Evolutionary conservation across 1,284 basidiomycete genomes (phyloP), one percentile per base, ranked within the genome.

Genomic region (Trichosporon asahii): DNA sequence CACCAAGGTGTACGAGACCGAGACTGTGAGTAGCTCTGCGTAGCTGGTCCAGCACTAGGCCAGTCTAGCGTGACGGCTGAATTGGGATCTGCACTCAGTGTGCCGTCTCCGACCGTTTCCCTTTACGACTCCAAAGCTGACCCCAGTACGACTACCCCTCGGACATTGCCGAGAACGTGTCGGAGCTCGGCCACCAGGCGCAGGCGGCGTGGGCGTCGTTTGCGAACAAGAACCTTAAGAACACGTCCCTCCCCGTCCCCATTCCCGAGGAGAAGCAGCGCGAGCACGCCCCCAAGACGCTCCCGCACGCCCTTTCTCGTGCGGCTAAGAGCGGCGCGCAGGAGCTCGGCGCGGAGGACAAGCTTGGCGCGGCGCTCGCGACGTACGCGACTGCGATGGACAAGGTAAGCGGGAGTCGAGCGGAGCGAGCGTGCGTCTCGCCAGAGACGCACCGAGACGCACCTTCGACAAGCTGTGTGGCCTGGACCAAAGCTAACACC

Each of bases 231-330:
- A 91, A 97, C 87, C 86, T 97, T 84, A 91, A 96, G 85, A 92
- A 92, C 71, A 94, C 93, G 37, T 90, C 90, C 79, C 87, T 97
- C 31, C 94, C 94, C 68, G 87, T 89, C 15, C 91, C 94, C 14
- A 85, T 88, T 5, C 89, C 91, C 23, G 69, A 73, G 27, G 76
- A 74, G 29, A 70, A 68, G 66, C 49, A 68, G 64, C 33, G 33
- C 35, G 68, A 66, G 63, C 73, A 77, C 44, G 83, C 86, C 14
- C 93, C 93, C 86, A 98, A 98, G 88, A 99, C 96, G 2, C 90
- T 99, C 64, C 91, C 95, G 2, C 96, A 98, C 81, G 96, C 97
- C 0, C 88, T 98, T 68, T 88, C 89, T 27, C 90, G 96, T 64
- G 91, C 94, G 0, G 89, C 95, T 1, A 88, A 90, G 66, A 82